Evolutionary conservation across 305 asterid genomes (phyloP), one percentile per base, ranked within the genome.

Genomic region (Rubia peregrina): DNA sequence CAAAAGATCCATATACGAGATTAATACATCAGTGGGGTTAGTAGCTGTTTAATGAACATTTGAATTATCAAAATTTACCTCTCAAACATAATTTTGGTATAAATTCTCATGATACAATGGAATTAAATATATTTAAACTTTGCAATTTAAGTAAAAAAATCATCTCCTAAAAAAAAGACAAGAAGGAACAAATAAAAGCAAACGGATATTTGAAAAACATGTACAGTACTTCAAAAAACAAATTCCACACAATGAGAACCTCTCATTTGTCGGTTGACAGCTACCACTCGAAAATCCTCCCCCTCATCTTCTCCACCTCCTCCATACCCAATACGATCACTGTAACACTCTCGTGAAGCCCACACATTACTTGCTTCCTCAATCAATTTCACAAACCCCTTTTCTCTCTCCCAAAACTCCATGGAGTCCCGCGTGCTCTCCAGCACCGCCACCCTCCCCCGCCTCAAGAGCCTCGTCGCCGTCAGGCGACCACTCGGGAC

Each of bases 351-450:
- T 40, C 64, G 22, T 69, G 38, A 33, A 36, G 11, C 7, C 46
- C 49, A 38, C 68, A 63, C 59, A 53, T 17, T 53, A 53, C 24
- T 13, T 17, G n/a, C 67, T 21, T 59, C n/a, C 14, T 8, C 68
- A 5, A 21, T 8, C 68, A 5, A 19, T 0, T 67, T 8, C 71
- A 0, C 76, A 40, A 33, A 4, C 14, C 51, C 22, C 62, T 5
- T 48, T 17, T 12, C 78, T 41, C 42, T 73, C 77, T 71, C 77
- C 71, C 82, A 70, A 30, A 61, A 24, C 57, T 53, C 51, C 68
- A 92, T 93, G 98, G 98, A 89, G 96, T 93, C 96, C 75, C 97
- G 95, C 77, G 90, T 93, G 70, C 86, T 93, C 51, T 70, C 75
- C 71, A 90, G 96, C 89, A 87, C 92, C 81, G 79, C 84, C 74